Conservation (phyloP, 805 yeast species). For the Ogataea pini region DNA sequence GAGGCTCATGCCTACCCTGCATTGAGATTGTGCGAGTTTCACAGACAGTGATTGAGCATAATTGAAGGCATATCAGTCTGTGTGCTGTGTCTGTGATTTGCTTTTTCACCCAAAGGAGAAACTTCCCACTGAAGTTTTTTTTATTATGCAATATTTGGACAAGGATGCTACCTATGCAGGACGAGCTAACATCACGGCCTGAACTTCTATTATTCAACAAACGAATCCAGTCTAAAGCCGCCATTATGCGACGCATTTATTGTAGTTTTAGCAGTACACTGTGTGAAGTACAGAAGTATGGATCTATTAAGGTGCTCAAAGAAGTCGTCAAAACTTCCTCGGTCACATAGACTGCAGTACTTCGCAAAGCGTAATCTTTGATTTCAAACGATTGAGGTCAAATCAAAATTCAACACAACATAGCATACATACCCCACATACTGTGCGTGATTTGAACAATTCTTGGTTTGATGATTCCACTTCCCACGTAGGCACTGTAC, state of each 20-base stretch:
- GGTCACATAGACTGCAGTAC: neutral
- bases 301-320: neutral
- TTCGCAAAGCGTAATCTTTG: neutral
- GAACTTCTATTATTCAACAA: neutral
- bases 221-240: neutral
- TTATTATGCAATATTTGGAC: neutral
- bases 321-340: neutral
- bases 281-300: neutral
- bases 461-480: neutral
- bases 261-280: neutral
- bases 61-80: neutral
- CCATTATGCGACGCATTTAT: neutral
- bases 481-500: too few species aligned
- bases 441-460: neutral
- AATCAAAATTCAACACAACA: neutral
- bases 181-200: neutral
- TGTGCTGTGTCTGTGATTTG: neutral
- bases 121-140: neutral
- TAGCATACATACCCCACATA: neutral
- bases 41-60: neutral
- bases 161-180: conserved; percentile 3
- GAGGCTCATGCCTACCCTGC: neutral
- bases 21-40: neutral
- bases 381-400: neutral
- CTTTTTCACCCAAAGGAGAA: conserved; percentile 1